phyloP scores from a whole-genome alignment of 176 grass and related monocot genomes.

The Triticum urartu region DNA sequence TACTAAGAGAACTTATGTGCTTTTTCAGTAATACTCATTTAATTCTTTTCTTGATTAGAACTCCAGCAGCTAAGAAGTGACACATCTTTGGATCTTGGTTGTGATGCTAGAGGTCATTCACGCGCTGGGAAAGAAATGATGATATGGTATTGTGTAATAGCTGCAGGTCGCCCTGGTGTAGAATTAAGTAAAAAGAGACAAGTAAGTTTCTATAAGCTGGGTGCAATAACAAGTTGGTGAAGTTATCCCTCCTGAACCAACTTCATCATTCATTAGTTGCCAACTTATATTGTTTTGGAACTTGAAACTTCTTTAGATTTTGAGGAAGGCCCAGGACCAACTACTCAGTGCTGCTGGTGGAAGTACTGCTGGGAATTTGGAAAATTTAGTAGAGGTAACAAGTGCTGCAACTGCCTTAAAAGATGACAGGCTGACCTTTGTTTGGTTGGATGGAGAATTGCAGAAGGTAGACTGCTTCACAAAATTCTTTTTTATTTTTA shows the following conservation, averaged over 20 bases:
- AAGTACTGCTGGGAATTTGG: slow-evolving; percentile 42
- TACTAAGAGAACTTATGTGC: background rate
- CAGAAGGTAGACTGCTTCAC: slow-evolving; percentile 63
- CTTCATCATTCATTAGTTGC: slow-evolving; percentile 25
- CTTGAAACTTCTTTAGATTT: slow-evolving; percentile 60
- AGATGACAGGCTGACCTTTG: slow-evolving; percentile 77
- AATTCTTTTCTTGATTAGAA: slow-evolving; percentile 49
- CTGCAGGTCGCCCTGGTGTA: slow-evolving; percentile 67
- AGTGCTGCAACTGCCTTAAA: slow-evolving; percentile 70
- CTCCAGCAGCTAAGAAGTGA: slow-evolving; percentile 80
- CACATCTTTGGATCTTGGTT: slow-evolving; percentile 77
- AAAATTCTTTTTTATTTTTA: slow-evolving; percentile 7
- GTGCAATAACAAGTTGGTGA: slow-evolving; percentile 31
- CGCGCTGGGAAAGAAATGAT: slow-evolving; percentile 62
- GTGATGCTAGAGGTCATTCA: slow-evolving; percentile 92
- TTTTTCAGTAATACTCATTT: slow-evolving; percentile 26
- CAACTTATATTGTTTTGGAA: slow-evolving; percentile 32
- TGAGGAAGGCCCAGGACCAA: slow-evolving; percentile 60
- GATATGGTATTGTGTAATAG: slow-evolving; percentile 93
- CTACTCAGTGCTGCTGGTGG: slow-evolving; percentile 38
- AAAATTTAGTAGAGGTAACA: slow-evolving; percentile 35
- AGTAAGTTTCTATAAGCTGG: slow-evolving; percentile 52
- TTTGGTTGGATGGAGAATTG: slow-evolving; percentile 93
- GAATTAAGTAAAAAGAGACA: slow-evolving; percentile 83
- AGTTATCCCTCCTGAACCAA: slow-evolving; percentile 7